Evolutionary conservation across 148 eudicot genomes (phyloP), one percentile per base, ranked within the genome.

Genomic region (Fagopyrum homotropicum): DNA sequence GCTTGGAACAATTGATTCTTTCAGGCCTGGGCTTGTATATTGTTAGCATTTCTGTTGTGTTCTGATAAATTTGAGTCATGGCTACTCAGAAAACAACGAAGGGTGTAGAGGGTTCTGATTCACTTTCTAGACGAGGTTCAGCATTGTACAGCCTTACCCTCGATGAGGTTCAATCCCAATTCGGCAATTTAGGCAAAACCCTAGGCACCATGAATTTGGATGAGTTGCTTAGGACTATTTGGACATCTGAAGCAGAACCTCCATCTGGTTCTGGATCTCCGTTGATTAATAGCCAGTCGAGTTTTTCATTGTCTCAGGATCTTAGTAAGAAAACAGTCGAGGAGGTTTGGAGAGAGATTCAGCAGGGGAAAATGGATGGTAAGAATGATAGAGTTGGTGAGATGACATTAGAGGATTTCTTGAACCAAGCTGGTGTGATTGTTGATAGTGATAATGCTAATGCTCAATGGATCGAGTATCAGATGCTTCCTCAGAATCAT

Each of bases 351-450:
- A 89, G 85, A 43, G 94, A 92, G 75, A 95, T 75, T 95, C 75
- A 93, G 86, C 61, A 88, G 83, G 51, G 69, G 22, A 86, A 87
- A 54, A 84, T 80, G 73, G 82, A 69, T 40, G 72, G 17, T 79
- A 73, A 5, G 11, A 29, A 61, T 30, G 70, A 71, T 17, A 71
- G 45, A 5, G 35, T 71, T 14, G 99, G 97, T 76, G 99, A 95
- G 80, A 92, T 95, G 83, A 95, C 97, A 30, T 79, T 95, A 82
- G 99, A 95, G 83, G 93, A 90, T 74, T 95, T 95, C 86, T 83
- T 94, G 84, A 88, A 84, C 72, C 88, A 90, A 73, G 98, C 97
- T 5, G 98, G 98, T 59, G 86, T 94, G 76, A 8, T 17, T 71
- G 40, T 17, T 71, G 73, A 71, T 86, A 85, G 76, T 88, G 4